Evolutionary conservation across 306 rosid genomes (phyloP).

Genomic region (Vigna hirtella): DNA sequence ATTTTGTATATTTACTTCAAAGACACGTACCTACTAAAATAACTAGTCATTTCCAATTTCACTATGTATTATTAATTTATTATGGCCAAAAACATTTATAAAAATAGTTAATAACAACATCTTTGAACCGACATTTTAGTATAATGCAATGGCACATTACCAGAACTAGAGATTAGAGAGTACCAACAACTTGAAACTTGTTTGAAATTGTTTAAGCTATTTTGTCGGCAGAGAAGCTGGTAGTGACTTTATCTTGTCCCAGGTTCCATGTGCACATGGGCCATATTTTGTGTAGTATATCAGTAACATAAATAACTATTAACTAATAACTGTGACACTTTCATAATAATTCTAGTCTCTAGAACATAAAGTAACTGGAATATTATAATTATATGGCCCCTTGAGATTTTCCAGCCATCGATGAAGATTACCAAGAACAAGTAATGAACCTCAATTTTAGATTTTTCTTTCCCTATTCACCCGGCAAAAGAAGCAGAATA

Average conservation of each 20-base stretch:
- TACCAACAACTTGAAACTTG: constrained; percentile 8
- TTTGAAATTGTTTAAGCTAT: constrained; percentile 33
- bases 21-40: background rate
- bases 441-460: constrained; percentile 19
- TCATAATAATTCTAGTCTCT: background rate
- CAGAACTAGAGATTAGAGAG: background rate
- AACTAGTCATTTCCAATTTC: background rate
- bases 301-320: background rate
- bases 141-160: background rate
- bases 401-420: constrained; percentile 1
- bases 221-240: constrained; percentile 48
- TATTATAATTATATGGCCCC: constrained; percentile 23
- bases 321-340: constrained; percentile 17
- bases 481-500: background rate
- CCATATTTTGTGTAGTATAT: constrained; percentile 30
- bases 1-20: constrained; percentile 1
- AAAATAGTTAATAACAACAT: background rate
- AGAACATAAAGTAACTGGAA: background rate
- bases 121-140: background rate
- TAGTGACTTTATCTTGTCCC: constrained; percentile 37
- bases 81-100: background rate
- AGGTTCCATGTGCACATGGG: constrained; percentile 48
- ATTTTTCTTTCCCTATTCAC: constrained; percentile 22
- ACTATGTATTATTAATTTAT: background rate
- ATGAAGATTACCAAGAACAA: background rate